phyloP scores from a whole-genome alignment of 768 basidiomycete species.

The Lepiota brunneoincarnata region DNA sequence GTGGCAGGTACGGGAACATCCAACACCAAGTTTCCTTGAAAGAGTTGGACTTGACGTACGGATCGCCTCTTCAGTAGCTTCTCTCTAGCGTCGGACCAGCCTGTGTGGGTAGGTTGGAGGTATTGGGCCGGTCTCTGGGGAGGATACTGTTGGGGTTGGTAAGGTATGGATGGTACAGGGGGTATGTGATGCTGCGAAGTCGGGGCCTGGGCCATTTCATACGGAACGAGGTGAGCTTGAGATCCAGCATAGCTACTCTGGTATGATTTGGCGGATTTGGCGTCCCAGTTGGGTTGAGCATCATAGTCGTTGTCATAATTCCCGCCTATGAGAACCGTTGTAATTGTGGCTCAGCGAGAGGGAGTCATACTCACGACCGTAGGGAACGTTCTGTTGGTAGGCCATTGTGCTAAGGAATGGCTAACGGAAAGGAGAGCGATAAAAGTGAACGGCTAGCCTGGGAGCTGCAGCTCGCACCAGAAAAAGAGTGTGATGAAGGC shows the following conservation, averaged over 20 bases:
- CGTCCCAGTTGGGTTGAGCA: slow-evolving; percentile 46
- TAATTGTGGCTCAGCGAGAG: slow-evolving; percentile 17
- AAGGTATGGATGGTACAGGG: slow-evolving; percentile 54
- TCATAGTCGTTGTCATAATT: slow-evolving; percentile 35
- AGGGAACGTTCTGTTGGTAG: slow-evolving; percentile 32
- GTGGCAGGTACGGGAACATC: slow-evolving; percentile 79
- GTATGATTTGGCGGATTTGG: slow-evolving; percentile 56
- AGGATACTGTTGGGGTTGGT: slow-evolving; percentile 57
- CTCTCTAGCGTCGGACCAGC: slow-evolving; percentile 69
- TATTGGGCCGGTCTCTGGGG: slow-evolving; percentile 51
- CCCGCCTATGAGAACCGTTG: slow-evolving; percentile 33
- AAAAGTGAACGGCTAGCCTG: slow-evolving; percentile 9
- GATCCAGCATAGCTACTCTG: slow-evolving; percentile 68
- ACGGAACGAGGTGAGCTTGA: slow-evolving; percentile 68
- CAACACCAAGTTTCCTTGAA: slow-evolving; percentile 81
- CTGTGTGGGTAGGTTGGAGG: slow-evolving; percentile 44
- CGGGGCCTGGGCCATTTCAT: slow-evolving; percentile 54
- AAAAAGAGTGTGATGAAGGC: slow-evolving; percentile 4
- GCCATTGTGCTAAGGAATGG: slow-evolving; percentile 38
- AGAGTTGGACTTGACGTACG: slow-evolving; percentile 74
- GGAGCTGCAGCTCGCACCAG: slow-evolving; percentile 8
- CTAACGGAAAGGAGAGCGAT: slow-evolving; percentile 1
- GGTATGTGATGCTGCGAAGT: slow-evolving; percentile 30
- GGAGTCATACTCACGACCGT: slow-evolving; percentile 12
- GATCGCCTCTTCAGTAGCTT: slow-evolving; percentile 83